Evolutionary conservation across 1,139 yeast genomes (phyloP).

Genomic region (Zhuliangozyma parablackwelliae): DNA sequence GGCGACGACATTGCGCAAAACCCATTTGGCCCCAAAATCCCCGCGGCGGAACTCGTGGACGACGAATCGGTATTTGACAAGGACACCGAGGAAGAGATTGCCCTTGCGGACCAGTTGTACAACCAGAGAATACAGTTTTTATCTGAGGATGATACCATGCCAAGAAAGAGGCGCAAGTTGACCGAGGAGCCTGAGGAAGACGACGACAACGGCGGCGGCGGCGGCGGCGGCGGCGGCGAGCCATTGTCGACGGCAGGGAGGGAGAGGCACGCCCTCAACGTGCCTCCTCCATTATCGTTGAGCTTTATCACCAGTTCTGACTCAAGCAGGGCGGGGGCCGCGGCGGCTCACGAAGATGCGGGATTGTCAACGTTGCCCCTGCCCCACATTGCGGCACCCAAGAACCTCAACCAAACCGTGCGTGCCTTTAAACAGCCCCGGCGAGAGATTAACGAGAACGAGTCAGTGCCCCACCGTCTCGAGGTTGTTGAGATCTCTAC

Average conservation of each 20-base stretch:
- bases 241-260: constrained; percentile 1
- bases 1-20: constrained; percentile 52
- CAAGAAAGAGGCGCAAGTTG: constrained; percentile 30
- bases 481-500: constrained; percentile 22
- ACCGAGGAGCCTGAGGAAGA: constrained; percentile 16
- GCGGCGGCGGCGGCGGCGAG: constrained; percentile 1
- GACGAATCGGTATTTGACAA: constrained; percentile 51
- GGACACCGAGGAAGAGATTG: constrained; percentile 68
- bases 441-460: constrained; percentile 5
- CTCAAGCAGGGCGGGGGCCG: not conserved
- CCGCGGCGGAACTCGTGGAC: constrained; percentile 40
- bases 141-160: constrained; percentile 38
- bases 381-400: constrained; percentile 15
- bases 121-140: constrained; percentile 56
- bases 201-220: not conserved
- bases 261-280: not conserved
- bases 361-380: too few relatives aligned
- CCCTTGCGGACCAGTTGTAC: constrained; percentile 68
- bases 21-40: constrained; percentile 62
- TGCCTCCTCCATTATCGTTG: constrained; percentile 11
- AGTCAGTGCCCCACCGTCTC: constrained; percentile 19
- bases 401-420: constrained; percentile 13
- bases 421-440: constrained; percentile 8
- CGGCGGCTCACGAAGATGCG: not conserved
- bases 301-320: constrained; percentile 1